Evolutionary conservation across 352 stramenopile genomes (phyloP), one percentile per base, ranked within the genome.

Genomic region (Phytophthora lateralis): DNA sequence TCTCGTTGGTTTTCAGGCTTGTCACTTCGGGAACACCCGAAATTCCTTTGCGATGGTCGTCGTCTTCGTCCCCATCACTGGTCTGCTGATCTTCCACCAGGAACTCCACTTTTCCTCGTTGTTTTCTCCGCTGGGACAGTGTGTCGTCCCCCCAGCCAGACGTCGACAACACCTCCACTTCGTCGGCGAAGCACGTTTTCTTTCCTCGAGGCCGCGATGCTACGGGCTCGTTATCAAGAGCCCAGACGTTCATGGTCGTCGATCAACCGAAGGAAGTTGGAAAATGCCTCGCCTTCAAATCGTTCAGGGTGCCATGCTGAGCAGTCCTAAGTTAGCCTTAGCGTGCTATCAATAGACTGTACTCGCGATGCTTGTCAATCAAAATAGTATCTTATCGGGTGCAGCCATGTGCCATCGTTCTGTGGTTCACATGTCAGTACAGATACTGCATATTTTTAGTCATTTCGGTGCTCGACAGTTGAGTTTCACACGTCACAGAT

Each of bases 1-100:
- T 65, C 38, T 77, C 54, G 11, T 75, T 65, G 26, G 51, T 48
- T 17, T 82, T 80, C 18, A 6, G 27, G 50, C n/a, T 63, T 24
- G 21, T 51, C 2, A 20, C 24, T 27, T 62, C 39, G n/a, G 44
- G 14, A 20, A 35, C 4, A 39, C 52, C 20, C 38, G 38, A 24
- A 24, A 12, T 11, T 20, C 11, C 12, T 67, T 66, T 69, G 34
- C 12, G 20, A 27, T 9, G 14, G 6, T 30, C 17, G 6, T 49
- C 49, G 20, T 49, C 50, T 9, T 18, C 50, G 41, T 69, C 58
- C 2, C 63, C 63, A 8, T 69, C 54, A 34, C 58, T 71, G 21
- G 15, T 30, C 18, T 59, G 32, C 1, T 67, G 42, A 15, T 75
- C 66, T 50, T 58, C 61, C 41, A 71, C 63, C 45, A 69, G 52